These are phyloP conservation scores for Clonostachys solani DNA, from an alignment of 2,329 filamentous ascomycete species.

Conservation along the genomic window DNA sequence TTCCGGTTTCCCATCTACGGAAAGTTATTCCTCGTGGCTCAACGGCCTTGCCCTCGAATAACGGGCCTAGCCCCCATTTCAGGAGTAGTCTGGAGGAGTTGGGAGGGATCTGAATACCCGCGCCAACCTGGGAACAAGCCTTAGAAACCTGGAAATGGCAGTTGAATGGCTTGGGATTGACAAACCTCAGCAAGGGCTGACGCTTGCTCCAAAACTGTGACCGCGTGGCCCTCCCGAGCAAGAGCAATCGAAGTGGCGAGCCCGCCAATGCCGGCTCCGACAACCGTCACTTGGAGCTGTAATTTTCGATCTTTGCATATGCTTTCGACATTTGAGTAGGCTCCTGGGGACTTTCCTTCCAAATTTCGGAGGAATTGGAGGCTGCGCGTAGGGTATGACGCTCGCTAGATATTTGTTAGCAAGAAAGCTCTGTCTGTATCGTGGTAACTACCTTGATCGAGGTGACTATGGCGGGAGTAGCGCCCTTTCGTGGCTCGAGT, in stretches of 20 bases:
- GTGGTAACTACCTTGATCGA: too few species aligned
- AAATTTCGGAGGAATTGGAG: too few species aligned
- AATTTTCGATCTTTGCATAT: not conserved
- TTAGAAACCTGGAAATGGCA: not conserved
- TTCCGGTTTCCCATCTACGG: constrained; percentile 19
- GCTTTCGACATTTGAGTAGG: too few species aligned
- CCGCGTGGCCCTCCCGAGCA: constrained; percentile 24
- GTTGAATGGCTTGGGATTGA: not conserved
- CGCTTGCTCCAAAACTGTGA: constrained; percentile 33
- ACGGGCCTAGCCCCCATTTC: constrained; percentile 19
- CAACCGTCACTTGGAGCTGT: constrained; percentile 16
- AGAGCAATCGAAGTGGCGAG: constrained; percentile 32
- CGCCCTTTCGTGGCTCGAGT: too few species aligned
- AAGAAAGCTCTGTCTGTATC: too few species aligned
- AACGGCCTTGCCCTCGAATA: constrained; percentile 10
- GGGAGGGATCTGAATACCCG: constrained; percentile 23
- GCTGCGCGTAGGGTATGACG: too few species aligned
- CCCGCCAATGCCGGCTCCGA: constrained; percentile 35
- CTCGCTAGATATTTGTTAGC: too few species aligned
- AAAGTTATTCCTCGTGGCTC: constrained; percentile 17
- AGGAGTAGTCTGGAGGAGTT: constrained; percentile 21
- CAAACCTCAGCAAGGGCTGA: constrained; percentile 28
- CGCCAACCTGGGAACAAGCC: constrained; percentile 12
- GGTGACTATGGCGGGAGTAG: too few species aligned
- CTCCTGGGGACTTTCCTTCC: too few species aligned